phyloP scores from a whole-genome alignment of 768 basidiomycete species.

The Boletus rex-veris region DNA sequence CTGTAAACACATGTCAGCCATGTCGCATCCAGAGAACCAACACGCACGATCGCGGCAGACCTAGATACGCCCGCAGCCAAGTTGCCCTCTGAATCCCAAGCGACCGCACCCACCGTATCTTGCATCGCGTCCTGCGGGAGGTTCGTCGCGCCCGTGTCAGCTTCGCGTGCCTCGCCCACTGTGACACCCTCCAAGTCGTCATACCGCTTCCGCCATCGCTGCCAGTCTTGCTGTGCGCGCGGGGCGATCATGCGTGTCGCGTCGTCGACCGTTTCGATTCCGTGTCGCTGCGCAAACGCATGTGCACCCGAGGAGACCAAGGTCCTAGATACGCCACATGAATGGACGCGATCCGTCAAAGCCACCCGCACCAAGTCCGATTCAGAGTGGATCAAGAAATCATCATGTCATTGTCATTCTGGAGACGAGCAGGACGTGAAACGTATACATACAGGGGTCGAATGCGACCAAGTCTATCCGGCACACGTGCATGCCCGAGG shows the following conservation, averaged over 20 bases:
- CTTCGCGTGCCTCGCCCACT: constrained; percentile 10
- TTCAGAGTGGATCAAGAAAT: neutral
- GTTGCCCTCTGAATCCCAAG: constrained; percentile 41
- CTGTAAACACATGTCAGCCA: constrained; percentile 34
- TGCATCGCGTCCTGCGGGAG: constrained; percentile 42
- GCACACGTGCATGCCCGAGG: constrained; percentile 49
- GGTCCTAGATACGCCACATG: constrained; percentile 36
- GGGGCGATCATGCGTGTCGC: constrained; percentile 48
- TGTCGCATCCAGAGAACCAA: too few relatives aligned
- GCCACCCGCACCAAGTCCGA: neutral
- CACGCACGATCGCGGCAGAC: constrained; percentile 28
- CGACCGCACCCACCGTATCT: constrained; percentile 83
- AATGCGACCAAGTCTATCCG: constrained; percentile 56
- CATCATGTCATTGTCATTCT: too few relatives aligned
- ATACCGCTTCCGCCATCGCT: constrained; percentile 53
- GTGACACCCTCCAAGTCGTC: neutral
- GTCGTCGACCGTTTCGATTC: constrained; percentile 35
- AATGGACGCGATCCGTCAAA: too few relatives aligned
- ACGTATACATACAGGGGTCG: constrained; percentile 56
- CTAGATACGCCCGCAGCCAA: constrained; percentile 77
- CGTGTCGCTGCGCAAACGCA: constrained; percentile 43
- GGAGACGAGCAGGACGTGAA: too few relatives aligned
- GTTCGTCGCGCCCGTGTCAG: neutral
- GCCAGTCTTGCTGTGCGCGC: constrained; percentile 53
- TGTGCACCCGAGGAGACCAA: constrained; percentile 61